Conservation (phyloP, 176 grass and related monocot genomes). For the Hsuehochloa calcarea region DNA sequence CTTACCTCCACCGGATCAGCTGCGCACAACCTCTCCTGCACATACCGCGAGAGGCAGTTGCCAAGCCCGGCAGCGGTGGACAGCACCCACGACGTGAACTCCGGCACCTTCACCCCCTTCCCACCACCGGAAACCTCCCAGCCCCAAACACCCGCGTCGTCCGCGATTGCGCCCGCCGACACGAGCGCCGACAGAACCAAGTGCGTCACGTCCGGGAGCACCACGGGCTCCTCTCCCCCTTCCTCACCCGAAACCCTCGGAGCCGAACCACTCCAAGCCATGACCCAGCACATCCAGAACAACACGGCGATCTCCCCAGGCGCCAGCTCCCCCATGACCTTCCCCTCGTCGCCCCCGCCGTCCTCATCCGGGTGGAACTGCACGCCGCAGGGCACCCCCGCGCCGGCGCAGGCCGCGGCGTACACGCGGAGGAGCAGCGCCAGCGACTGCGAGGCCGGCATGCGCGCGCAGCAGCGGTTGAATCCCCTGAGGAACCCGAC, state of each 20-base stretch:
- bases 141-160: slow-evolving; percentile 56
- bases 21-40: slow-evolving; percentile 52
- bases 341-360: slow-evolving; percentile 33
- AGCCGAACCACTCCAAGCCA: slow-evolving; percentile 40
- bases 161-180: slow-evolving; percentile 44
- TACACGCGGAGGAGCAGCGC: slow-evolving; percentile 63
- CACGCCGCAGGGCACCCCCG: slow-evolving; percentile 40
- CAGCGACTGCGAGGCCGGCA: slow-evolving; percentile 56
- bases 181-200: slow-evolving; percentile 67
- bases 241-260: neutral
- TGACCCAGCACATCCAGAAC: slow-evolving; percentile 82
- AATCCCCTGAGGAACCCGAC: slow-evolving; percentile 66
- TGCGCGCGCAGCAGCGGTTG: slow-evolving; percentile 80
- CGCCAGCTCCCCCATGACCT: slow-evolving; percentile 59
- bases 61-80: slow-evolving; percentile 51
- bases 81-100: slow-evolving; percentile 67
- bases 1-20: slow-evolving; percentile 55
- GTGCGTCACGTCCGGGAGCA: slow-evolving; percentile 62
- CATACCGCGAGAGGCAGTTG: slow-evolving; percentile 56
- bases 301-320: slow-evolving; percentile 53
- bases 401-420: slow-evolving; percentile 43
- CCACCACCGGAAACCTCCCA: slow-evolving; percentile 45
- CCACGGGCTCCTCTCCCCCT: slow-evolving; percentile 28
- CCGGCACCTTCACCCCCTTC: slow-evolving; percentile 62
- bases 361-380: slow-evolving; percentile 42